Evolutionary conservation across 441 rosid genomes (phyloP), one percentile per base, ranked within the genome.

Genomic region (Eutrema salsugineum): DNA sequence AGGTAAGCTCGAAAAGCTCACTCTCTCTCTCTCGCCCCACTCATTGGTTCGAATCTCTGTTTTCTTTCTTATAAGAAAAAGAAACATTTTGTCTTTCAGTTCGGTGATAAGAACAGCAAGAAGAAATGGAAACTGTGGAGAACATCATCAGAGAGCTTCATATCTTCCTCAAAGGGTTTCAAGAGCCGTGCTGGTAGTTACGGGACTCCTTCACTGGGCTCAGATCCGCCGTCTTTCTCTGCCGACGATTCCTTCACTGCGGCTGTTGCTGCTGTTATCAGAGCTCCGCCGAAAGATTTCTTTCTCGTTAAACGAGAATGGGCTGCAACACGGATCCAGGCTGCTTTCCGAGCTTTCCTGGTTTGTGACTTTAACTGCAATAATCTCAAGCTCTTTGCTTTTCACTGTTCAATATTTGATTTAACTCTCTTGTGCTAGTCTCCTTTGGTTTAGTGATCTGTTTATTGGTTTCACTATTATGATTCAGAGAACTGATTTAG

Each of bases 41-140:
- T 57, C 24, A 1, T 35, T 49, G 32, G 19, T 32, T 40, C 17
- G 2, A 30, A 39, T 22, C 36, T 56, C 54, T 57, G 38, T 9
- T 2, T 12, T 10, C 12, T 28, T 15, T 68, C 24, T 32, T 53
- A 33, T 3, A 5, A 2, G 38, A 19, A 12, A 12, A n/a, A 32
- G 76, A 56, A 20, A 30, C 33, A 1, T 7, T 40, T 63, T 30
- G 17, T 43, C 0, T 35, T 55, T 66, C 50, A 84, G 79, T 65
- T 76, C 16, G 65, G 76, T 42, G 67, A 59, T n/a, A 86, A 72
- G 15, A 72, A 80, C 16, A 88, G 80, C 65, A 72, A 83, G 77
- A 93, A 81, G 83, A 90, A 93, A 66, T 93, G 97, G 98, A 88
- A 75, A 81, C 80, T 88, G 1, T 87, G 91, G 91, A 87, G 93